Evolutionary conservation across 2,329 filamentous ascomycete species (phyloP), one percentile per base, ranked within the genome.

Genomic region (Metarhizium robertsii): DNA sequence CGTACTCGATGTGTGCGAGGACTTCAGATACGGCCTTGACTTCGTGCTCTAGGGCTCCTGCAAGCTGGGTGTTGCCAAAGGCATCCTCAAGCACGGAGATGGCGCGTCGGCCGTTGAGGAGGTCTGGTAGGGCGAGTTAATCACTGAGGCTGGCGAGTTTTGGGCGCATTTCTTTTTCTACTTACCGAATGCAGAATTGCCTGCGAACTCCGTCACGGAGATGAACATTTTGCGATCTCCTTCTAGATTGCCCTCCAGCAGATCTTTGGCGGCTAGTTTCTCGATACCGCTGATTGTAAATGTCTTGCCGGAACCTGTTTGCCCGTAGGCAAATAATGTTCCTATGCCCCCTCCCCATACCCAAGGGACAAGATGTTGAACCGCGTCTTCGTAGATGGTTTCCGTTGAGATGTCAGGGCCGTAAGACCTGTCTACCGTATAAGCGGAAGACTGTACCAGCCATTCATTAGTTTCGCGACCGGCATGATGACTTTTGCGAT

Each of bases 301-400:
- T 1, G 74, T 78, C 62, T 78, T 77, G 13, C 76, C 76, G 1
- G 75, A 77, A 7, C 75, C 74, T 0, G 76, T 78, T 58, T 78
- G 75, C 10, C 75, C 75, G 47, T 77, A 77, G 38, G 73, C 73
- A 49, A 78, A 76, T 40, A 79, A 62, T n/a, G 76, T 79, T 16
- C 71, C 71, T 25, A 78, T 69, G 18, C 75, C 74, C 13, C 77
- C 77, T 25, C 67, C 60, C 73, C 73, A 76, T 0, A 72, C 73
- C 67, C 70, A 77, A 0, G 74, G 70, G 13, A 79, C 67, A 11
- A 79, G 25, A 25, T 25, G 25, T 25, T 25, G 25, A 25, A 25
- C 25, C 25, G 25, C 25, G 25, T 25, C 25, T 25, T 25, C 25
- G 25, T 25, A 25, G 4, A 25, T 25, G 25, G 25, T 25, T 25